These are phyloP conservation scores for Chlamydomonas reinhardtii DNA, from an alignment of 163 green algal genomes.

Conservation along the genomic window DNA sequence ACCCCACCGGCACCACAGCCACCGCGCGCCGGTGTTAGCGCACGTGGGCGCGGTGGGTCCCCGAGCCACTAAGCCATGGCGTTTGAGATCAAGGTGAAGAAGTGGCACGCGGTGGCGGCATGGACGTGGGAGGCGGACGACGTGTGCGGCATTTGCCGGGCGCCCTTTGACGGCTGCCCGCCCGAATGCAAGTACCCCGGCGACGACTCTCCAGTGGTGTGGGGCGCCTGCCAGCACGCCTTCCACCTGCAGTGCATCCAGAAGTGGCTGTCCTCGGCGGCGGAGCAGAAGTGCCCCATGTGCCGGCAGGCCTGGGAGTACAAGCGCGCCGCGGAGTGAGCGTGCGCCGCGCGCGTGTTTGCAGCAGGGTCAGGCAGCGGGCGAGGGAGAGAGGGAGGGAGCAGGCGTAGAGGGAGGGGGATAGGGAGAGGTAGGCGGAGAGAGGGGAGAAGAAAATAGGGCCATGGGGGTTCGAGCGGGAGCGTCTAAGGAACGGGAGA, in stretches of 20 bases:
- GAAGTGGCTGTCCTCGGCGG: slow-evolving; percentile 85
- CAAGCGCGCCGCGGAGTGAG: slow-evolving; percentile 61
- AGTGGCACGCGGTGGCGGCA: slow-evolving; percentile 92
- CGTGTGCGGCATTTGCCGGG: slow-evolving; percentile 97
- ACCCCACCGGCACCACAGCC: no score
- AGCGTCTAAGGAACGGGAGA: no score
- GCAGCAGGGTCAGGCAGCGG: neutral
- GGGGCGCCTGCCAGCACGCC: slow-evolving; percentile 94
- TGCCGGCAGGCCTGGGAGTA: slow-evolving; percentile 89
- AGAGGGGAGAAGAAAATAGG: no score
- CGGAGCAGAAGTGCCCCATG: slow-evolving; percentile 93
- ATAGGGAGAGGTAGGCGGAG: no score
- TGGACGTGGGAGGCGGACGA: slow-evolving; percentile 98
- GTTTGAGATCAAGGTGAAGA: slow-evolving; percentile 87
- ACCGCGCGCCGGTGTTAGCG: no score
- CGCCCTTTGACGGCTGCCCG: slow-evolving; percentile 94
- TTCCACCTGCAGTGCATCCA: slow-evolving; percentile 98
- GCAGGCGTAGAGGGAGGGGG: no score
- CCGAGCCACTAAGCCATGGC: slow-evolving; percentile 11
- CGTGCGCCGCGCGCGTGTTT: no score
- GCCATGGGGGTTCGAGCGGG: no score
- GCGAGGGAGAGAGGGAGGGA: no score
- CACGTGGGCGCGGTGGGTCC: no score
- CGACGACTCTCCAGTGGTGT: slow-evolving; percentile 96
- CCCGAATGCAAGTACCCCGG: slow-evolving; percentile 94